phyloP scores from a whole-genome alignment of 2,329 filamentous ascomycete genomes.

The Cercospora citrullina region DNA sequence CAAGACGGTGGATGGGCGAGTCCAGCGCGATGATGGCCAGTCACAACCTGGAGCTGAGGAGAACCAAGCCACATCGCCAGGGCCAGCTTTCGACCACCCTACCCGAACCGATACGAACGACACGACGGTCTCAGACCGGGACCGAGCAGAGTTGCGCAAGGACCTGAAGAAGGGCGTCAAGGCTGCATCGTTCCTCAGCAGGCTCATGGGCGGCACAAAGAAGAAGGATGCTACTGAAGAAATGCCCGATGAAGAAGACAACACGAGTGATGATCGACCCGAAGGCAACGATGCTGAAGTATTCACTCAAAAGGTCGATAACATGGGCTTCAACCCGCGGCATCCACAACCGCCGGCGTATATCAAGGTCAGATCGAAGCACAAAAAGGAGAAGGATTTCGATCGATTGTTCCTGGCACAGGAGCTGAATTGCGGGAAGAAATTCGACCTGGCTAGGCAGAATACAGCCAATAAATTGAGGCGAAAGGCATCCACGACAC shows the following conservation, averaged over 20 bases:
- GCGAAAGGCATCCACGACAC: conserved; percentile 47
- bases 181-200: conserved; percentile 84
- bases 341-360: conserved; percentile 89
- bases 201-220: conserved; percentile 73
- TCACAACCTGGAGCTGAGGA: conserved; percentile 18
- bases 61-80: conserved; percentile 20
- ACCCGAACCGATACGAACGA: conserved; percentile 30
- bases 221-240: conserved; percentile 51
- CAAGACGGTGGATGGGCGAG: conserved; percentile 35
- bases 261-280: conserved; percentile 69
- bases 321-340: conserved; percentile 74
- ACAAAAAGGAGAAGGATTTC: conserved; percentile 81
- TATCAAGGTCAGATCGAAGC: conserved; percentile 77
- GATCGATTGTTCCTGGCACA: conserved; percentile 88
- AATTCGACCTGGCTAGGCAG: conserved; percentile 22
- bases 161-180: conserved; percentile 74
- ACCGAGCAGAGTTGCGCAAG: conserved; percentile 18
- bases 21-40: conserved; percentile 25
- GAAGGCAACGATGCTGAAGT: conserved; percentile 82
- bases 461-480: conserved; percentile 33
- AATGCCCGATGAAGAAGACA: conserved; percentile 45
- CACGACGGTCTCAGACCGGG: conserved; percentile 16
- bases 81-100: conserved; percentile 20
- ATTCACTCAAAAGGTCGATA: conserved; percentile 73
- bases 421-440: conserved; percentile 57